Conservation (phyloP, 495 filamentous ascomycete species). For the Penicillium fimorum region DNA sequence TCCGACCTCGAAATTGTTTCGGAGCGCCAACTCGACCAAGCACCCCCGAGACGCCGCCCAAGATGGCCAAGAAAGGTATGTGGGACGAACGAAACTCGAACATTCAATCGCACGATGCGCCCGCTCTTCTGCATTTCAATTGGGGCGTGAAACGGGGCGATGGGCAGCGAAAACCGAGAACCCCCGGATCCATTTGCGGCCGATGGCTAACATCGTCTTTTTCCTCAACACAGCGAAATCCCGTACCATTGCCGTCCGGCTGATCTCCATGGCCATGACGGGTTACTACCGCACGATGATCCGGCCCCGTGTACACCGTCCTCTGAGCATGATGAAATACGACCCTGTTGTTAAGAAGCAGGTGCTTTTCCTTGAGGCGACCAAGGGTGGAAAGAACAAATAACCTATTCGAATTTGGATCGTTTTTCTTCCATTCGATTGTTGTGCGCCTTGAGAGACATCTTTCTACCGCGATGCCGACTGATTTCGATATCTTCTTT, state of each 20-base stretch:
- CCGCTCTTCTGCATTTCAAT: background rate
- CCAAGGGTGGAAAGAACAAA: conserved; percentile 56
- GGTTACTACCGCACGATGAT: conserved; percentile 91
- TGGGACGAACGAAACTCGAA: background rate
- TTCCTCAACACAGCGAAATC: conserved; percentile 67
- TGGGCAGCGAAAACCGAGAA: conserved; percentile 1
- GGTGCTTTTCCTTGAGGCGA: conserved; percentile 91
- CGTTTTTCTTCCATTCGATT: background rate
- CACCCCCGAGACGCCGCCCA: conserved; percentile 22
- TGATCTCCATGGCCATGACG: conserved; percentile 98
- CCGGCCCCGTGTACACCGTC: conserved; percentile 74
- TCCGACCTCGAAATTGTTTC: conserved; percentile 10
- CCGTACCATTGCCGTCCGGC: conserved; percentile 85
- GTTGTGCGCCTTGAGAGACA: background rate
- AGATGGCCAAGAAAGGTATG: conserved; percentile 38
- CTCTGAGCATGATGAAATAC: conserved; percentile 97
- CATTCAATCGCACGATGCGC: background rate
- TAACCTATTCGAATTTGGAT: conserved; percentile 15
- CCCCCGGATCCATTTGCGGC: conserved; percentile 2
- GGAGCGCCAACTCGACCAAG: conserved; percentile 5
- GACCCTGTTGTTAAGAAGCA: conserved; percentile 96
- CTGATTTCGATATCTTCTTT: background rate
- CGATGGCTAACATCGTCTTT: conserved; percentile 9
- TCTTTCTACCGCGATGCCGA: background rate
- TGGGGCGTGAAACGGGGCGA: background rate